phyloP scores from a whole-genome alignment of 768 basidiomycete genomes.

The Podaxis rugospora region DNA sequence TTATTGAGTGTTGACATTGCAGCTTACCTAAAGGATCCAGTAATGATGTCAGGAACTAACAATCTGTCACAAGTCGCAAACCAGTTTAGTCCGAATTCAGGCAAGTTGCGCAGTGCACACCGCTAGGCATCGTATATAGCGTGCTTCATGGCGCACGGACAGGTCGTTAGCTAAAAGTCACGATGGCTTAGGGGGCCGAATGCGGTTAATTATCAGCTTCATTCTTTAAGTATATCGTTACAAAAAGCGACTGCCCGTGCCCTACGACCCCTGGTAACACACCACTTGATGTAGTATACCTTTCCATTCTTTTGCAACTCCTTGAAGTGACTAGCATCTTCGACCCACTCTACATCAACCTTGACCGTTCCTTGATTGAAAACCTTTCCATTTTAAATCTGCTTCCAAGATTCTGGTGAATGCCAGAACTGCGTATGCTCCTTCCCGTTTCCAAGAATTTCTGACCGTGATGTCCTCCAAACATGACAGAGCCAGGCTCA shows the following conservation, averaged over 20 bases:
- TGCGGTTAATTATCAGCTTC: too few relatives aligned
- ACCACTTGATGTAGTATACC: constrained; percentile 5
- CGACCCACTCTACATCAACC: constrained; percentile 1
- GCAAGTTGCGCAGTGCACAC: neutral
- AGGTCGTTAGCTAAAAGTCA: too few relatives aligned
- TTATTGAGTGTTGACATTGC: neutral
- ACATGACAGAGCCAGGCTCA: constrained; percentile 27
- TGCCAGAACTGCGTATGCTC: constrained; percentile 15
- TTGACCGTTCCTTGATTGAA: constrained; percentile 12
- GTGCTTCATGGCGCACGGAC: too few relatives aligned
- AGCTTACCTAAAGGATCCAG: neutral
- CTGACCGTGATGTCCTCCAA: constrained; percentile 33
- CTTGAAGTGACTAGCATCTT: neutral
- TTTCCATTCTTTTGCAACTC: neutral
- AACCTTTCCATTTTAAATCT: constrained; percentile 10
- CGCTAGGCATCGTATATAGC: too few relatives aligned
- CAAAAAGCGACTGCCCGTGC: neutral
- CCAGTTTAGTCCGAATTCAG: neutral
- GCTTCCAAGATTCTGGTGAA: constrained; percentile 13
- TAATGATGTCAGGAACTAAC: neutral
- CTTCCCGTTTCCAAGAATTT: constrained; percentile 9
- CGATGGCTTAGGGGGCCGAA: too few relatives aligned
- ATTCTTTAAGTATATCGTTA: too few relatives aligned
- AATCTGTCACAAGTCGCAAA: too few relatives aligned
- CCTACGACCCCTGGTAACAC: neutral